Evolutionary conservation across 257 asterid species (phyloP), one percentile per base, ranked within the genome.

Genomic region (Mitragyna speciosa): DNA sequence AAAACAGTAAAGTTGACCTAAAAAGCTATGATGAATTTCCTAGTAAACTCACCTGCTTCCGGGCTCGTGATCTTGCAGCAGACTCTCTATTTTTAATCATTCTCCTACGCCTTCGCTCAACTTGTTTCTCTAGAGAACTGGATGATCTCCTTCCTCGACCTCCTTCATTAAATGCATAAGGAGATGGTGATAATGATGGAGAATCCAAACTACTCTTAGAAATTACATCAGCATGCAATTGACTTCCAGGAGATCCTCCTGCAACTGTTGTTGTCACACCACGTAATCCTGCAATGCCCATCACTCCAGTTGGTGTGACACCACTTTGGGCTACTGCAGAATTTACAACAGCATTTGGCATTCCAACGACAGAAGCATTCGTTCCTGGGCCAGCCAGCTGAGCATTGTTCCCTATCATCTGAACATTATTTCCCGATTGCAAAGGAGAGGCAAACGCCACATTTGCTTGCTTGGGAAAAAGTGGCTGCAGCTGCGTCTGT

Each of bases 1-100:
- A 52, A 68, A 70, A 31, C 28, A 78, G 68, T 14, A 16, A 28
- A 31, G 67, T 28, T 71, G 56, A 52, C 68, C 78, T 28, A 67
- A 63, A 52, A 51, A 76, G 70, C 43, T 33, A 81, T 73, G 19
- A 45, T 28, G 20, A 48, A 31, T 74, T 74, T 76, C 73, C 52
- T 4, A 80, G 80, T 67, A 77, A 75, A 82, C 83, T 86, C 86
- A 95, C 99, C 98, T 95, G 99, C 88, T 95, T 95, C 81, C 91
- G 76, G 64, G 87, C 89, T 75, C 91, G 76, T 73, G 91, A 88
- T 68, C 91, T 82, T 76, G 91, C 89, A 76, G 91, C 89, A 79
- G 91, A 88, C 67, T 88, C 91, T 80, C 91, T 56, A 72, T 88
- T 88, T 79, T 88, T 88, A 33, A 88, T 88, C 91, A 88, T 88